Conservation (phyloP, 441 rosid genomes). For the Adansonia gregorii region DNA sequence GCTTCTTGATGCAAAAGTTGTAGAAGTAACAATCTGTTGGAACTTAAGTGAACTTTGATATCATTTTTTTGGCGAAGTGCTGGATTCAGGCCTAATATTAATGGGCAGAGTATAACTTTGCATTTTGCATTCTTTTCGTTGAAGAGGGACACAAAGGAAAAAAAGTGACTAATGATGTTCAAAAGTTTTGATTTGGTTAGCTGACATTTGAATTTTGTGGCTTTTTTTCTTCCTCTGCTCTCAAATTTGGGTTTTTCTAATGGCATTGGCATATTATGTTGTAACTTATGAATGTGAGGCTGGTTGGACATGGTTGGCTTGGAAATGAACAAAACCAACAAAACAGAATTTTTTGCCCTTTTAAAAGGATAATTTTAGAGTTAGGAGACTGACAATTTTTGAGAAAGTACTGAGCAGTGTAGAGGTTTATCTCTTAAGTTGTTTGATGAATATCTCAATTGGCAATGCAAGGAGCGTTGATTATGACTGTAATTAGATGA, state of each 20-base stretch:
- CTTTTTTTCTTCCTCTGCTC: not conserved
- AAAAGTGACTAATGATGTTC: not conserved
- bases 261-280: not conserved
- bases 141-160: not conserved
- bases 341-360: not conserved
- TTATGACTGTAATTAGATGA: conserved; percentile 16
- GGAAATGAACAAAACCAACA: not conserved
- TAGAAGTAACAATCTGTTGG: not conserved
- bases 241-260: not conserved
- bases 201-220: not conserved
- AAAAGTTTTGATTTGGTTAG: not conserved
- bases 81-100: not conserved
- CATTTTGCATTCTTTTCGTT: not conserved
- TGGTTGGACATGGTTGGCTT: not conserved
- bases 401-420: not conserved
- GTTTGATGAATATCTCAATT: not conserved
- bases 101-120: not conserved
- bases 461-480: conserved; percentile 1
- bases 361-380: not conserved
- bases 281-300: not conserved
- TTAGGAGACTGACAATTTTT: not conserved
- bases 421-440: conserved; percentile 1
- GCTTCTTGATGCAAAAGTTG: not conserved
- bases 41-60: not conserved
- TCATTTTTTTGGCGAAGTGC: not conserved